phyloP scores from a whole-genome alignment of 352 stramenopile genomes.

The Thraustochytrium sp. region DNA sequence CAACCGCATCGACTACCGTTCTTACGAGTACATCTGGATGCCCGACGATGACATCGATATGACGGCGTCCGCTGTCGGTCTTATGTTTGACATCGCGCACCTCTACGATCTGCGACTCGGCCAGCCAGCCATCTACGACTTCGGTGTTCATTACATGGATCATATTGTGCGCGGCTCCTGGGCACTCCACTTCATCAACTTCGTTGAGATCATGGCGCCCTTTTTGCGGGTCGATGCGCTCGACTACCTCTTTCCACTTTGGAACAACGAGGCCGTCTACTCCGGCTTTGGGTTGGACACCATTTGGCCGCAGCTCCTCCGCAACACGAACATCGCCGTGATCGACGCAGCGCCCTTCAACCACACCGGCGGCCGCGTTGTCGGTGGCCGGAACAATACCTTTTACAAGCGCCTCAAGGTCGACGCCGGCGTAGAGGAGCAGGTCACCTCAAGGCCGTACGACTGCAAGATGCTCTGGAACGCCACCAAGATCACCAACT shows the following conservation, averaged over 20 bases:
- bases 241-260: background rate
- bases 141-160: background rate
- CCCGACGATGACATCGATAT: slow-evolving; percentile 30
- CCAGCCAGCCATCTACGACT: slow-evolving; percentile 33
- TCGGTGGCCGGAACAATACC: background rate
- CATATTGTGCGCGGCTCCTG: background rate
- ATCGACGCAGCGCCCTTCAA: slow-evolving; percentile 12
- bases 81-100: slow-evolving; percentile 13
- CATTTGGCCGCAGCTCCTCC: background rate
- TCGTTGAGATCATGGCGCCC: slow-evolving; percentile 34
- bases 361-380: background rate
- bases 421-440: background rate
- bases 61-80: no score
- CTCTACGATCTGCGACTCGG: background rate
- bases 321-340: background rate
- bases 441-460: background rate
- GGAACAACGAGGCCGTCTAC: background rate
- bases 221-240: slow-evolving; percentile 34
- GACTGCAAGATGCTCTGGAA: slow-evolving; percentile 28
- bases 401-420: slow-evolving; percentile 19
- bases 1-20: background rate
- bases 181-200: slow-evolving; percentile 28
- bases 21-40: slow-evolving; percentile 33
- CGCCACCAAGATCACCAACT: slow-evolving; percentile 1
- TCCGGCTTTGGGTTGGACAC: slow-evolving; percentile 21